Base-by-base conservation (phyloP, 345 rosid species). In the Reutealis trisperma region DNA sequence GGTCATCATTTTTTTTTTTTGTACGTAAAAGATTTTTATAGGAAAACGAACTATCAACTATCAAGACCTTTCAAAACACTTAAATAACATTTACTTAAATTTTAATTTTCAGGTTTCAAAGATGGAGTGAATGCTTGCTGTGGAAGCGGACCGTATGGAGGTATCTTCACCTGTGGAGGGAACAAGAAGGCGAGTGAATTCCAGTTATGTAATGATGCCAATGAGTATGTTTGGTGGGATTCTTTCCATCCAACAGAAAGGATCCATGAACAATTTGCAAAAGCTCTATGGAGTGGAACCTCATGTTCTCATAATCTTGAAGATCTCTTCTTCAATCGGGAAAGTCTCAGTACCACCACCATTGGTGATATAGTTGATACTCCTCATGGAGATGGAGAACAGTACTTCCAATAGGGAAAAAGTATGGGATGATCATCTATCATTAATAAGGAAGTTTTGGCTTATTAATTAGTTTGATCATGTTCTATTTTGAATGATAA, bases 161-260 rank as follows among this genome's bases (percentile, higher is more conserved):
- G 90, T 1, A 8, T 77, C 16, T 67, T 0, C 65, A 82, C 77
- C 44, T 84, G 90, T 25, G 90, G 90, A 42, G 88, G 90, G 67
- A 81, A 59, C 6, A 79, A 74, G 82, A 67, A 55, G 57, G 58
- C 69, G 5, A 51, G 47, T 13, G 78, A 79, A 1, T 86, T 78
- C 74, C 30, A 84, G 42, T 63, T 87, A 32, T 86, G 90, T 54
- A 80, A 82, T 13, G 82, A 79, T 25, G 67, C 81, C 1, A 80
- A 84, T 27, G 84, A 81, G 1, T 47, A 85, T 27, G 60, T 89
- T 18, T 87, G 90, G 90, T 89, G 86, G 89, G 88, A 87, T 75
- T 86, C 90, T n/a, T 80, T 77, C 79, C 90, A 87, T 75, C 83
- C 90, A 44, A 82, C 87, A 3, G 86, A 89, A 51, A 72, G 77